Conservation (phyloP, 805 yeast genomes). For the Kodamaea hsintzibuensis region DNA sequence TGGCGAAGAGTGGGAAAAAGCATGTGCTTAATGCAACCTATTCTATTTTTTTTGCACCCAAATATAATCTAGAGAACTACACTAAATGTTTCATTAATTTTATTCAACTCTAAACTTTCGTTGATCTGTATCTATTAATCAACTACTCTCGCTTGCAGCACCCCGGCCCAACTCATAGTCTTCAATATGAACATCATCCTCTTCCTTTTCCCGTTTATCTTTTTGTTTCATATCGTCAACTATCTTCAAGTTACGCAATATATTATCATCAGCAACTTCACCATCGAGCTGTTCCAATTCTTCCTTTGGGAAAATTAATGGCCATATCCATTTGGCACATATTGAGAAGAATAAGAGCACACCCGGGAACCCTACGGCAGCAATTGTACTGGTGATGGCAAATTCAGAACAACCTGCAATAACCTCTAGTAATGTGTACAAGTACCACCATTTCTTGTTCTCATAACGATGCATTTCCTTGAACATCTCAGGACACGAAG, state of each 20-base stretch:
- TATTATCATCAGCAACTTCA: constrained; percentile 57
- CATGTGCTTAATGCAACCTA: constrained; percentile 1
- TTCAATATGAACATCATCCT: constrained; percentile 4
- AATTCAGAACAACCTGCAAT: constrained; percentile 78
- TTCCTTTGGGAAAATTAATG: constrained; percentile 56
- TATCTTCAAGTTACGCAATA: constrained; percentile 45
- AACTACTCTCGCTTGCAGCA: constrained; percentile 7
- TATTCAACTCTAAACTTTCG: not conserved
- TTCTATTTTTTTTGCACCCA: not conserved
- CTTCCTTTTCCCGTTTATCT: constrained; percentile 1
- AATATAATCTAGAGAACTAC: too few relatives aligned
- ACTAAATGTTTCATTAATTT: too few relatives aligned
- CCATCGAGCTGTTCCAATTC: constrained; percentile 69
- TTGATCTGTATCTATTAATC: not conserved
- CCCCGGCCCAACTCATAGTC: constrained; percentile 3
- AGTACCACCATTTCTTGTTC: constrained; percentile 47
- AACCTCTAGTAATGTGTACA: constrained; percentile 59
- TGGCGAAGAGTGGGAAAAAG: constrained; percentile 11
- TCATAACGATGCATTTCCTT: constrained; percentile 30
- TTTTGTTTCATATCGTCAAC: constrained; percentile 10
- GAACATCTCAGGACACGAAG: constrained; percentile 37
- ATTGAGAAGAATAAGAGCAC: constrained; percentile 71
- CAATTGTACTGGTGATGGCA: constrained; percentile 80
- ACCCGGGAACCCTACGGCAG: constrained; percentile 94
- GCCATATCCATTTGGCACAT: constrained; percentile 61